phyloP scores from a whole-genome alignment of 2,329 filamentous ascomycete species.

The Penicillium sp. region DNA sequence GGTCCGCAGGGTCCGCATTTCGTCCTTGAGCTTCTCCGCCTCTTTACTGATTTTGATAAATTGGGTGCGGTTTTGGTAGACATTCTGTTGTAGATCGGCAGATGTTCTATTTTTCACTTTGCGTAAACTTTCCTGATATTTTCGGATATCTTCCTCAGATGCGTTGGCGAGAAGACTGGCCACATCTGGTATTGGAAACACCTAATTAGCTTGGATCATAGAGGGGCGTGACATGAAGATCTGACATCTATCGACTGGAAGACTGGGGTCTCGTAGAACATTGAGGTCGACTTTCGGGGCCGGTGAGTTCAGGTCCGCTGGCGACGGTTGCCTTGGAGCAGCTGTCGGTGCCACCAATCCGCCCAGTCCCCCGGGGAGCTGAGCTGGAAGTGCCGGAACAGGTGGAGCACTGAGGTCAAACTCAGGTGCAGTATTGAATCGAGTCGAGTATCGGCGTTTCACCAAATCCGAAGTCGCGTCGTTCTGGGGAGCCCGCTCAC shows the following conservation, averaged over 20 bases:
- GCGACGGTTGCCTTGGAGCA: constrained; percentile 44
- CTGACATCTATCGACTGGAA: constrained; percentile 76
- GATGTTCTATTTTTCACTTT: constrained; percentile 76
- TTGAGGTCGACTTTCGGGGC: constrained; percentile 69
- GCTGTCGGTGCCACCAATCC: constrained; percentile 43
- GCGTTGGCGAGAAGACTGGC: constrained; percentile 74
- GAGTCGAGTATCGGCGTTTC: constrained; percentile 89
- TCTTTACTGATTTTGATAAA: constrained; percentile 99
- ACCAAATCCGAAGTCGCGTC: constrained; percentile 74
- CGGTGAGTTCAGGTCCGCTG: constrained; percentile 57
- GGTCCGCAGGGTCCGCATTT: constrained; percentile 87
- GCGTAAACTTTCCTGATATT: constrained; percentile 73
- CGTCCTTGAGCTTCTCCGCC: constrained; percentile 92
- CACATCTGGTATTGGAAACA: constrained; percentile 37
- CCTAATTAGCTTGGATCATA: constrained; percentile 13
- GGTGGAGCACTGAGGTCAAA: constrained; percentile 67
- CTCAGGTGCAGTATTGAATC: constrained; percentile 75
- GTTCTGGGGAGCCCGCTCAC: constrained; percentile 46
- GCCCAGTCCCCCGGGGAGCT: constrained; percentile 60
- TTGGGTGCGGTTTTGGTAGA: constrained; percentile 94
- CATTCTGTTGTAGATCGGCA: constrained; percentile 85
- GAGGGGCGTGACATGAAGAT: constrained; percentile 6
- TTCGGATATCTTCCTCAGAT: constrained; percentile 79
- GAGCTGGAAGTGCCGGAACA: constrained; percentile 63
- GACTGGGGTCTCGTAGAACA: constrained; percentile 73